Evolutionary conservation across 2,329 filamentous ascomycete genomes (phyloP), one percentile per base, ranked within the genome.

Genomic region (Sarocladiaceae sp.): DNA sequence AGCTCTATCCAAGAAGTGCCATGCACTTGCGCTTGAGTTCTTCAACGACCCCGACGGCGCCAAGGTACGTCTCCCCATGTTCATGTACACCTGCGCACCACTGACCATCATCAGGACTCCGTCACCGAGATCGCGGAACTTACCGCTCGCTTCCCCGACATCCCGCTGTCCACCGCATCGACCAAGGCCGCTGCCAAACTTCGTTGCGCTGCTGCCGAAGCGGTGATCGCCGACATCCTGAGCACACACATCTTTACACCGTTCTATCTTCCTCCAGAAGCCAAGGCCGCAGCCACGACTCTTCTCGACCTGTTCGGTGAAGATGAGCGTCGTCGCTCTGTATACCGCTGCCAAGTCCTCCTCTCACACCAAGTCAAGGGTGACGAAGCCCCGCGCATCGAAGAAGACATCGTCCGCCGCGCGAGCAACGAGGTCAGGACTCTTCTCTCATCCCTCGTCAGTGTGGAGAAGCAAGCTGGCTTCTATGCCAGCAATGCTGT

Each of bases 291-390:
- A 1, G 60, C 62, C 0, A 55, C 56, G 0, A 50, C 54, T 15
- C 57, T 65, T 17, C 57, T 65, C 0, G 10, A 53, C 20, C 56
- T 65, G 20, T 60, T 65, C 22, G 56, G 55, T 12, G 60, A 60
- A 0, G 60, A 64, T 4, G 58, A 59, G 18, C 54, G 58, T 2
- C 58, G 60, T 12, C 58, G 61, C 4, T 56, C 59, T 7, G 51
- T 64, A 1, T 65, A 64, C 28, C 59, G 63, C 15, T 62, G 59
- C 40, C 63, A 64, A 52, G 57, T 65, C 7, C 61, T 65, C 36
- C 56, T 53, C 1, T 58, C 59, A 3, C 22, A 52, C 22, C 44
- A 48, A n/a, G 51, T 58, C 12, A 57, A 58, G 37, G 48, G 50
- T 15, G 60, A 60, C 13, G 56, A 62, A 28, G 36, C 36, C 0